These are phyloP conservation scores for Penicillium sp. DNA, from an alignment of 2,329 filamentous ascomycete genomes.

Conservation along the genomic window DNA sequence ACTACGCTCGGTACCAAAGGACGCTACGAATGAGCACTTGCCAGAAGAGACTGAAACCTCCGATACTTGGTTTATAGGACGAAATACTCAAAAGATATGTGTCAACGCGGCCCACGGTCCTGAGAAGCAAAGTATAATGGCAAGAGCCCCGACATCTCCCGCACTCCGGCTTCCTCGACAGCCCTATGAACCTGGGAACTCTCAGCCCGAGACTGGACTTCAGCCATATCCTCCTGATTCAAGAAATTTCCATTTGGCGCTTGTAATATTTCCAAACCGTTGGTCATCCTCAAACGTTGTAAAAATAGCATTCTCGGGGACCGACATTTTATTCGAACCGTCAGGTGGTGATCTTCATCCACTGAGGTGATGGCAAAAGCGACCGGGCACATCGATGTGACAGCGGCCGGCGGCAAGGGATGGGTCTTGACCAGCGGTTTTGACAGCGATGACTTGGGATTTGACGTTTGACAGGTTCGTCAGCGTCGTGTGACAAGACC, in stretches of 20 bases:
- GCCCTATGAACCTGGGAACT: neutral
- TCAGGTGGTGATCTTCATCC: neutral
- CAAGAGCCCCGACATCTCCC: neutral
- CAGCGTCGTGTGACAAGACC: conserved; percentile 20
- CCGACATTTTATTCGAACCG: conserved; percentile 4
- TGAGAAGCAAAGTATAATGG: neutral
- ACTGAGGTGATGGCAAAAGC: neutral
- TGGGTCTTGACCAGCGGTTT: neutral
- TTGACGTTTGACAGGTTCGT: conserved; percentile 19
- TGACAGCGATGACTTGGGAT: conserved; percentile 5
- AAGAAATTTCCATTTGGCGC: neutral
- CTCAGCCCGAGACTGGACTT: neutral
- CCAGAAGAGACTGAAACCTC: neutral
- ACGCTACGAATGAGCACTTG: neutral
- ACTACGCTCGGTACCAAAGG: neutral
- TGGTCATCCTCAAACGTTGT: neutral
- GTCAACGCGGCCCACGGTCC: neutral
- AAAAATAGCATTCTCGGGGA: conserved; percentile 4
- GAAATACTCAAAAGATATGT: neutral
- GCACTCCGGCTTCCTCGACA: neutral
- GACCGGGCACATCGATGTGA: conserved; percentile 7
- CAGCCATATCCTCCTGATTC: neutral
- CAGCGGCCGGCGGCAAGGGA: neutral
- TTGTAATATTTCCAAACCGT: neutral
- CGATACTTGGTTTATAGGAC: neutral